Evolutionary conservation across 305 asterid species (phyloP), one percentile per base, ranked within the genome.

Genomic region (Solanum aculeatissimum): DNA sequence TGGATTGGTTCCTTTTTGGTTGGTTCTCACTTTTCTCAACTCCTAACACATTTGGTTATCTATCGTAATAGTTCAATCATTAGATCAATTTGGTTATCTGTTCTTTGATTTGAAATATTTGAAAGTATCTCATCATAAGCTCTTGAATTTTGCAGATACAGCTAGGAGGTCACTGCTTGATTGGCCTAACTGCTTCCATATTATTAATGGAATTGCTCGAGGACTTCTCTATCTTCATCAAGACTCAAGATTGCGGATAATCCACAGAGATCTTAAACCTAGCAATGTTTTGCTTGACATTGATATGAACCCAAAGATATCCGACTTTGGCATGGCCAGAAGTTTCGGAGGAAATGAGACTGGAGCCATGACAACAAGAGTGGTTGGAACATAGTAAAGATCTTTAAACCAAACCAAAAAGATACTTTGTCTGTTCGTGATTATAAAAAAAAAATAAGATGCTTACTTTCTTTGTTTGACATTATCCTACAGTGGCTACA

Each of bases 291-390:
- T 85, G 82, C 86, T 85, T 18, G 90, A 87, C 35, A 51, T 62
- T 47, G 54, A 87, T 16, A 16, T 87, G 57, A 80, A 83, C 16
- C 88, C 88, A 0, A 87, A 87, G 74, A 85, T 87, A 80, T 85
- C 90, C 18, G 90, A 87, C 71, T 87, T 87, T 25, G 88, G 86
- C 70, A 47, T 85, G 32, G 90, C 90, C n/a, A 88, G 53, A 85
- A 49, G 43, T 32, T 55, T 87, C 1, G 84, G 81, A 82, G 77
- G 45, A 42, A 83, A 85, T 53, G 83, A 87, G 71, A 70, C 45
- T 10, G 80, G 78, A 54, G 84, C 71, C 42, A 87, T 49, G 51
- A 87, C 86, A 40, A 82, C 53, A 21, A 77, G 88, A 25, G 86
- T 87, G 13, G 83, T 85, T 5, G 86, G 89, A 42, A 87, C 87